Conservation (phyloP, 176 grass and related monocot species). For the Eleusine indica region DNA sequence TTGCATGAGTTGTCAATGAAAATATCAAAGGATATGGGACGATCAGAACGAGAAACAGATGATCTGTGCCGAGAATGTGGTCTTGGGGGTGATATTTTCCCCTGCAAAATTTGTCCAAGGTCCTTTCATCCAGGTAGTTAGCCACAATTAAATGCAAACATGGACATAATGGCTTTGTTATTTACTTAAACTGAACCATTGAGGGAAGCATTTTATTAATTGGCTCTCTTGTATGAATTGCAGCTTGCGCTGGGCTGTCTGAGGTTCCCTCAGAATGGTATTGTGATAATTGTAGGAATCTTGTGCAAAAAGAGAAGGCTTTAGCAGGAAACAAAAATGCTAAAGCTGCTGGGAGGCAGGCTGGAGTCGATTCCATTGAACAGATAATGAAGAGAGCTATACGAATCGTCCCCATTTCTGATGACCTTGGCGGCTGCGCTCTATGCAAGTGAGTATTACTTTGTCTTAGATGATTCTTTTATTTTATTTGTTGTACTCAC, state of each 20-base stretch:
- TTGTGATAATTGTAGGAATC: slow-evolving; percentile 85
- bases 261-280: slow-evolving; percentile 71
- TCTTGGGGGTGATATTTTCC: slow-evolving; percentile 78
- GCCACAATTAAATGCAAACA: slow-evolving; percentile 6
- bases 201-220: slow-evolving; percentile 16
- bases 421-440: slow-evolving; percentile 83
- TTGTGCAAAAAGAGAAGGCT: slow-evolving; percentile 82
- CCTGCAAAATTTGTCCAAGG: slow-evolving; percentile 91
- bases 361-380: slow-evolving; percentile 95
- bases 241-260: slow-evolving; percentile 76
- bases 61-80: slow-evolving; percentile 90
- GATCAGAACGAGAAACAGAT: slow-evolving; percentile 71
- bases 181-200: background rate
- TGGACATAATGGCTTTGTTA: background rate
- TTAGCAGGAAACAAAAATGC: slow-evolving; percentile 91
- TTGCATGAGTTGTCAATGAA: slow-evolving; percentile 92
- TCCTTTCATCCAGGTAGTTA: slow-evolving; percentile 85
- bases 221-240: slow-evolving; percentile 21
- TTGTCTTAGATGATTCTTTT: slow-evolving; percentile 11
- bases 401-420: slow-evolving; percentile 77
- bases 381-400: slow-evolving; percentile 92
- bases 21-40: slow-evolving; percentile 71
- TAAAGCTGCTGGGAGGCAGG: slow-evolving; percentile 92
- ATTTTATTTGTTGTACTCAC: background rate
- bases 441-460: slow-evolving; percentile 80